These are phyloP conservation scores for Globisporangium parvum DNA, from an alignment of 352 stramenopile genomes.

Conservation along the genomic window DNA sequence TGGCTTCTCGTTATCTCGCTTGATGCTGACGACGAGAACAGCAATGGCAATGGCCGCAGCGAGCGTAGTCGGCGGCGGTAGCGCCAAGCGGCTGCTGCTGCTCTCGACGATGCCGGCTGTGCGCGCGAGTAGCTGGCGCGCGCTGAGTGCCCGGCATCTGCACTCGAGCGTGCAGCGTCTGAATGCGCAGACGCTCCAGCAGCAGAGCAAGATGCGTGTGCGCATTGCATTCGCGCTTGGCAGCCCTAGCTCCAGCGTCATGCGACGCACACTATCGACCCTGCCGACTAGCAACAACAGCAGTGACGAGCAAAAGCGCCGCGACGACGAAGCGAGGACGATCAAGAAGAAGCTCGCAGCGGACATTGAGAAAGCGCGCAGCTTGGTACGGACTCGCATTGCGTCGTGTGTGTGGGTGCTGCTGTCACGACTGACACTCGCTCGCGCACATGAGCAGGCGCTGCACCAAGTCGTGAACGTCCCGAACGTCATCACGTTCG, in stretches of 20 bases:
- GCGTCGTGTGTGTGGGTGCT: conserved; percentile 1
- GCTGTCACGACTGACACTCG: background rate
- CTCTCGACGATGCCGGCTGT: background rate
- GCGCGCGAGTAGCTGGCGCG: background rate
- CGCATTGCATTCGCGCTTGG: background rate
- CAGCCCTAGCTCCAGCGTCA: conserved; percentile 4
- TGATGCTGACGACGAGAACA: too few relatives aligned
- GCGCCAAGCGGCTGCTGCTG: conserved; percentile 10
- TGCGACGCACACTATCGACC: conserved; percentile 6
- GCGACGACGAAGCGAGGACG: conserved; percentile 20
- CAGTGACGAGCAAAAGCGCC: conserved; percentile 15
- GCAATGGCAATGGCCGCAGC: conserved; percentile 2
- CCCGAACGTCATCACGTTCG: conserved; percentile 76
- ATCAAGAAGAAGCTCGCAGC: conserved; percentile 44
- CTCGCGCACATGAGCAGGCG: conserved; percentile 17
- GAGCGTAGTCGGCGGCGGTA: background rate
- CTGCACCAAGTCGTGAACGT: conserved; percentile 72
- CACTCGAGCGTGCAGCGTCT: conserved; percentile 4
- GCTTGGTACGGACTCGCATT: conserved; percentile 23
- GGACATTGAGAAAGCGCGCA: conserved; percentile 43
- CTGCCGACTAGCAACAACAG: conserved; percentile 3
- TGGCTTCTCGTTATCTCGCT: too few relatives aligned
- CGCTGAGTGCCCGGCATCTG: background rate
- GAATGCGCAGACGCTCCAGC: conserved; percentile 2
- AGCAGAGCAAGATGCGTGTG: background rate